These are phyloP conservation scores for Wickerhamomyces sydowiorum DNA, from an alignment of 805 yeast genomes.

Conservation along the genomic window DNA sequence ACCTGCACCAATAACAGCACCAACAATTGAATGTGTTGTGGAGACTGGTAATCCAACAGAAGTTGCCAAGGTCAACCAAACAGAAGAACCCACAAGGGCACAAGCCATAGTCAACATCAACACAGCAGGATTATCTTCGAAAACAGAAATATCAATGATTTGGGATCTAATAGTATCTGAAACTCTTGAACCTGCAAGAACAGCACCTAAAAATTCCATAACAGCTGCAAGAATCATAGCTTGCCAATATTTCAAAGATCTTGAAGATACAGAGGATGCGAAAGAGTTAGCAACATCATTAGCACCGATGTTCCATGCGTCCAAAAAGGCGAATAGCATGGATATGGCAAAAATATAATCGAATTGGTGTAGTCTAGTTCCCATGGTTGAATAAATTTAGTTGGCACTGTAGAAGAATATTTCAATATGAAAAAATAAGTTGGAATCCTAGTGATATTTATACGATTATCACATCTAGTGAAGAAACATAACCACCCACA, in stretches of 20 bases:
- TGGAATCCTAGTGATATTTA: neutral
- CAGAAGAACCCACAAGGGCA: conserved; percentile 68
- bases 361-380: conserved; percentile 32
- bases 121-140: conserved; percentile 55
- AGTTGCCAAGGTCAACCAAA: conserved; percentile 68
- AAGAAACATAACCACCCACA: too few species aligned
- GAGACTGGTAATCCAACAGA: conserved; percentile 71
- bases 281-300: conserved; percentile 80
- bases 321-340: conserved; percentile 66
- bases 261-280: conserved; percentile 69
- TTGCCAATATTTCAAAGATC: conserved; percentile 66
- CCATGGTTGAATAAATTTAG: neutral
- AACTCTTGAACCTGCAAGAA: conserved; percentile 67
- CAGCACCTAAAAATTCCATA: conserved; percentile 73
- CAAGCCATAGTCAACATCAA: conserved; percentile 71
- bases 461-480: neutral
- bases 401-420: neutral
- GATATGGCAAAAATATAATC: conserved; percentile 68
- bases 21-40: conserved; percentile 74
- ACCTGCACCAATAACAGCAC: conserved; percentile 70
- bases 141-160: conserved; percentile 48
- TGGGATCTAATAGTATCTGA: conserved; percentile 66
- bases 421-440: neutral
- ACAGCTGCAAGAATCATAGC: conserved; percentile 68
- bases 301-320: conserved; percentile 78